Base-by-base conservation (phyloP, 2,329 filamentous ascomycete species). In the Apiospora rasikravindrae region DNA sequence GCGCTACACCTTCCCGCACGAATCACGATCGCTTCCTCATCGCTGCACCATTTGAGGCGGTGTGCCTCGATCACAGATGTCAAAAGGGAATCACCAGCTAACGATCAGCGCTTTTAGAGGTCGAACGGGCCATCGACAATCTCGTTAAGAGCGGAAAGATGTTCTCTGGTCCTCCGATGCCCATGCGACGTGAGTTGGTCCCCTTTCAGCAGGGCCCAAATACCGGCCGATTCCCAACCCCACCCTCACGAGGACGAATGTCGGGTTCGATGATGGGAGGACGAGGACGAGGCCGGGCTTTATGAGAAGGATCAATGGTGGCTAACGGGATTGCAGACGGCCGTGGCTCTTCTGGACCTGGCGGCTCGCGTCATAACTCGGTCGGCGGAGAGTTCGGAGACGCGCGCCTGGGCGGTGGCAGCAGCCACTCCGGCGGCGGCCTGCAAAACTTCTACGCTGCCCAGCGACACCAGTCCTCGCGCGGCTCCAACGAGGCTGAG, bases 71-170 rank as follows among this genome's bases (percentile, higher is more conserved):
- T 37, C 40, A 22, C 33, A 40, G 57, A 64, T 22, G 57, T 64
- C 22, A 64, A n/a, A 57, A 64, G 71, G 69, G 73, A 69, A 40
- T 29, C 69, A 37, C 8, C 66, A 72, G 73, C 81, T 82, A 73
- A 83, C 77, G 42, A 70, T 70, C 72, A 75, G 53, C 37, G 66
- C 75, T 51, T 76, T 69, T 80, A 98, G 96, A 99, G 90, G 95
- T 99, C 78, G 96, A 98, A 77, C 93, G 96, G 81, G 96, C 96
- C 77, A 91, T 96, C 80, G 96, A 98, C 80, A 98, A 98, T 83
- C 89, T 99, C 73, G 89, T 96, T 80, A 98, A 98, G 89, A 98
- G 95, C 82, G 95, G 95, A 80, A 98, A 98, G 87, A 92, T 95
- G 85, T 96, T 96, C 84, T 69, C 69, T 47, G 90, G 88, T 80